Conservation (phyloP, 1,284 basidiomycete species). For the Puccinia coronata region DNA sequence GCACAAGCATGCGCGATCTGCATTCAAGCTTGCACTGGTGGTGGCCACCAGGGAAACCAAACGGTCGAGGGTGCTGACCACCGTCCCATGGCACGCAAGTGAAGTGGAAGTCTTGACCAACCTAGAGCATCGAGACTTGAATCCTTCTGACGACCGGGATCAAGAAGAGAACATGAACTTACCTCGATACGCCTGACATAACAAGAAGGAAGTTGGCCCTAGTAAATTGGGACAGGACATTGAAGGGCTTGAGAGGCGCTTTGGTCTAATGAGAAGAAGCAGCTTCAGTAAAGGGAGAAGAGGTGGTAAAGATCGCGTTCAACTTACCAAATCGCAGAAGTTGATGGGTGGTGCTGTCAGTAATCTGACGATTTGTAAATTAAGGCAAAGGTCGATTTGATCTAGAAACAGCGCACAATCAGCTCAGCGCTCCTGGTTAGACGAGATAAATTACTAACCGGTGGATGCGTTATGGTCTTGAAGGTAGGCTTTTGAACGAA, state of each 20-base stretch:
- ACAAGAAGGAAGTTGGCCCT: constrained; percentile 26
- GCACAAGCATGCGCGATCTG: constrained; percentile 20
- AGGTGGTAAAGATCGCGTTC: not conserved
- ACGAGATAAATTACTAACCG: not conserved
- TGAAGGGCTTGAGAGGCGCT: constrained; percentile 23
- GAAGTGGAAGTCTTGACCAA: constrained; percentile 28
- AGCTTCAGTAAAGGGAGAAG: not conserved
- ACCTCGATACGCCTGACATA: constrained; percentile 23
- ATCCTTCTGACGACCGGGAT: not conserved
- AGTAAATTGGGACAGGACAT: constrained; percentile 33
- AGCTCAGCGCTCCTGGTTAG: not conserved
- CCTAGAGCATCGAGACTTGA: not conserved
- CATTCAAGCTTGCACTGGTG: constrained; percentile 14
- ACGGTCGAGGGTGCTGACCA: not conserved
- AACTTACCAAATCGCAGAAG: constrained; percentile 14
- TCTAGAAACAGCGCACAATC: not conserved
- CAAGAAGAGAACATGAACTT: not conserved
- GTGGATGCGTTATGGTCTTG: constrained; percentile 32
- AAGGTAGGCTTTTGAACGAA: constrained; percentile 31
- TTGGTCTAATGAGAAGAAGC: not conserved
- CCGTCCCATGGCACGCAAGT: constrained; percentile 19
- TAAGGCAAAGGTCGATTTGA: constrained; percentile 33
- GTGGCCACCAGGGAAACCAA: constrained; percentile 12
- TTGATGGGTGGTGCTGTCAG: constrained; percentile 12
- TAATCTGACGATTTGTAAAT: not conserved